Conservation (phyloP, 139 green algal species). For the Raphidocelis subcapitata region DNA sequence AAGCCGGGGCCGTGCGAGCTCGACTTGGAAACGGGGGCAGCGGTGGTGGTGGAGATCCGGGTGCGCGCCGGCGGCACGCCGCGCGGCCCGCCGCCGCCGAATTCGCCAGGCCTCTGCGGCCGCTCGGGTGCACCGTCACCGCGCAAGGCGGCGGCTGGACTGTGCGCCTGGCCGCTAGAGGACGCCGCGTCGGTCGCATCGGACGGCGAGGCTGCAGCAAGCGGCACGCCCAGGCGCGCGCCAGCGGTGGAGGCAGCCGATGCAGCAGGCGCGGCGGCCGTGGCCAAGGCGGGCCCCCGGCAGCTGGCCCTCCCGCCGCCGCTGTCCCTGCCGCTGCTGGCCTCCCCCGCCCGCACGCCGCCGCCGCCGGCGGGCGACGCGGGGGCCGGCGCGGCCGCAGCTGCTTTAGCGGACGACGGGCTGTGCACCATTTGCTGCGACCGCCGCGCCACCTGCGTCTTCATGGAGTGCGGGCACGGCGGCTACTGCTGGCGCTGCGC, state of each 20-base stretch:
- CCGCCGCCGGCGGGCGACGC: background rate
- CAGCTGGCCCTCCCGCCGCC: background rate
- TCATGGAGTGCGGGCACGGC: slow-evolving; percentile 64
- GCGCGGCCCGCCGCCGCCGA: too few species aligned
- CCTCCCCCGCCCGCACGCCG: background rate
- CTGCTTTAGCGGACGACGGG: slow-evolving; percentile 24
- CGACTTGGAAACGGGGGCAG: too few species aligned
- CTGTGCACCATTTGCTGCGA: slow-evolving; percentile 55
- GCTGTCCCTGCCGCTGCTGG: background rate
- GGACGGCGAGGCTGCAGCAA: too few species aligned
- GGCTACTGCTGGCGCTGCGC: slow-evolving; percentile 63
- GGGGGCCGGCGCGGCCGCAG: background rate
- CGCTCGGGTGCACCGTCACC: too few species aligned
- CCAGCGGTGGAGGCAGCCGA: background rate
- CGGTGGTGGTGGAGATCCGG: too few species aligned
- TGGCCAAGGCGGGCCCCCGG: background rate
- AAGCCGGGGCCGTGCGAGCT: too few species aligned
- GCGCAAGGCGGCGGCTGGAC: too few species aligned
- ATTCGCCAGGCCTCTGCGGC: too few species aligned
- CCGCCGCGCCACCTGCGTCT: slow-evolving; percentile 41
- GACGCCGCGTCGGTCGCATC: too few species aligned
- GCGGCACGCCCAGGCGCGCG: too few species aligned
- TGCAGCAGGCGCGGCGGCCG: background rate
- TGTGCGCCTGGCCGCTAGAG: too few species aligned
- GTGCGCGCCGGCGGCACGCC: too few species aligned